Percentiles rank a stretch among this genome's conserved stretches.
Evolutionary conservation across 139 green algal species (phyloP).

Genomic region (Tetratostichococcus sp.): DNA sequence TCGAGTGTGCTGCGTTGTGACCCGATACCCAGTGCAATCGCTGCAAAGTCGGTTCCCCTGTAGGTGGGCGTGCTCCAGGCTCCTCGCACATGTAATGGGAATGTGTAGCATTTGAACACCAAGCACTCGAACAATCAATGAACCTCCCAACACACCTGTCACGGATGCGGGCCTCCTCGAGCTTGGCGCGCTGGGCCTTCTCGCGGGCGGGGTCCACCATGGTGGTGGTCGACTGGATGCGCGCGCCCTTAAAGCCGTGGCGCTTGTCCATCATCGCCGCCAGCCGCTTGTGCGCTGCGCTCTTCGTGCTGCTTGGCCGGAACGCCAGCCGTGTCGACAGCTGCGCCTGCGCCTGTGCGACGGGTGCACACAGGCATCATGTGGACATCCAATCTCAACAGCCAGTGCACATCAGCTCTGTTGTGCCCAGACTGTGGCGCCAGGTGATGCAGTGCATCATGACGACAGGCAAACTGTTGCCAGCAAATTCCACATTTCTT

Average conservation of each 20-base stretch:
- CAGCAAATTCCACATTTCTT: too few species aligned
- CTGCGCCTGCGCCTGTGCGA: slow-evolving; percentile 59
- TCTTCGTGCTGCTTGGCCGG: slow-evolving; percentile 56
- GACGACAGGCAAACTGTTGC: too few species aligned
- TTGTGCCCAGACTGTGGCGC: too few species aligned
- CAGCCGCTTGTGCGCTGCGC: slow-evolving; percentile 57
- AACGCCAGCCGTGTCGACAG: slow-evolving; percentile 59
- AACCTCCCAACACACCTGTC: slow-evolving; percentile 3
- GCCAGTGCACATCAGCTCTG: too few species aligned
- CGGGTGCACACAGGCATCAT: not conserved
- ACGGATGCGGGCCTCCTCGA: slow-evolving; percentile 36
- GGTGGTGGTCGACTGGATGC: slow-evolving; percentile 32
- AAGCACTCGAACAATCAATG: too few species aligned
- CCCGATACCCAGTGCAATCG: too few species aligned
- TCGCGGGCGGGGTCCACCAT: slow-evolving; percentile 26
- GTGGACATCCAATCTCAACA: not conserved
- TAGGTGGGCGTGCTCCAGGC: too few species aligned
- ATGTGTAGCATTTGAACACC: too few species aligned
- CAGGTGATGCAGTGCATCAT: too few species aligned
- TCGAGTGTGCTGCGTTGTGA: too few species aligned
- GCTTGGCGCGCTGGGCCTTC: slow-evolving; percentile 33
- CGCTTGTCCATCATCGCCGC: slow-evolving; percentile 33
- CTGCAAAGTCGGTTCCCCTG: too few species aligned
- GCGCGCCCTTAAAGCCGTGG: slow-evolving; percentile 23
- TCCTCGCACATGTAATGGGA: too few species aligned